Percentiles rank a stretch among this genome's conserved stretches.
phyloP scores from a whole-genome alignment of 805 yeast genomes.

The Candida tallmaniae region DNA sequence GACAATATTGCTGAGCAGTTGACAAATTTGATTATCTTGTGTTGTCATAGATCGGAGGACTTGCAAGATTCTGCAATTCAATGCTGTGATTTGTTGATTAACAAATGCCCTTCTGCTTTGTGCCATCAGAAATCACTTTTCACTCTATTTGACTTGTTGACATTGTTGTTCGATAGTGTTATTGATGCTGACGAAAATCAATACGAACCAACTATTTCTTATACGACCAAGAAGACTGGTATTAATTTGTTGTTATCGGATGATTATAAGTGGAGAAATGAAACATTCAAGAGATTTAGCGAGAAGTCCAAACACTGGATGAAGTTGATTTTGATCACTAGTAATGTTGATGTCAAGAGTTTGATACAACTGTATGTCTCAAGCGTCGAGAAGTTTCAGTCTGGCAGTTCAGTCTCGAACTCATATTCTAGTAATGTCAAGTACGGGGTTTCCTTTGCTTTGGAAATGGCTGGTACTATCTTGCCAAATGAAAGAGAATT shows the following conservation, averaged over 20 bases:
- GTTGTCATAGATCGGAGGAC: conserved; percentile 74
- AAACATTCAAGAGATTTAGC: conserved; percentile 58
- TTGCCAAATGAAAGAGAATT: conserved; percentile 65
- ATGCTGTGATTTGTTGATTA: conserved; percentile 66
- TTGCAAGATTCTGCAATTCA: conserved; percentile 77
- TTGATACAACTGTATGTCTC: conserved; percentile 75
- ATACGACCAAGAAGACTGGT: conserved; percentile 41
- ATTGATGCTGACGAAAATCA: conserved; percentile 79
- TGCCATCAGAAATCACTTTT: conserved; percentile 72
- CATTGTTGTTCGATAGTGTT: conserved; percentile 72
- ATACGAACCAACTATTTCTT: conserved; percentile 78
- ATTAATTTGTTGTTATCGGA: conserved; percentile 64
- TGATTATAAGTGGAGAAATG: conserved; percentile 67
- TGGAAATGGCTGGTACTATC: conserved; percentile 78
- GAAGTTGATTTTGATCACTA: conserved; percentile 46
- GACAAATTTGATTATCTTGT: conserved; percentile 57
- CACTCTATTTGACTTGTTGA: conserved; percentile 75
- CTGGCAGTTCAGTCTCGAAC: too few species aligned
- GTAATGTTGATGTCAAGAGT: conserved; percentile 73
- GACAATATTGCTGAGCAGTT: conserved; percentile 61
- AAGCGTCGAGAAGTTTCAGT: conserved; percentile 26
- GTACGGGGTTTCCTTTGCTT: conserved; percentile 85
- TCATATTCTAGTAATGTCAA: conserved; percentile 43
- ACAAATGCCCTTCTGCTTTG: conserved; percentile 67
- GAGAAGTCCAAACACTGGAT: conserved; percentile 67